These are phyloP conservation scores for Narthecium ossifragum DNA, from an alignment of 106 monocot genomes.

Conservation along the genomic window DNA sequence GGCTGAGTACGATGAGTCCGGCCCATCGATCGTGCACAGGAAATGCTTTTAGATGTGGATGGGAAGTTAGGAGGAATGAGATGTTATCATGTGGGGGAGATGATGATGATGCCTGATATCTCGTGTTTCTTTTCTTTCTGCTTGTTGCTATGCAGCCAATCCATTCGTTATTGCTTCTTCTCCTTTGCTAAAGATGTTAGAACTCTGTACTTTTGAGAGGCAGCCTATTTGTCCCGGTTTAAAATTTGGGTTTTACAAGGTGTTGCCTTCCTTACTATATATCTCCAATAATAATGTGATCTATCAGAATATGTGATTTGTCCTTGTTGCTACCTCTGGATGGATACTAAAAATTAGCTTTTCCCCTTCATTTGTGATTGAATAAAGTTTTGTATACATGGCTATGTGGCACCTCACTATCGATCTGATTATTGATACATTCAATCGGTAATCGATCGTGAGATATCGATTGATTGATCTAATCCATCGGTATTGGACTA, in stretches of 20 bases:
- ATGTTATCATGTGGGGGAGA: no score
- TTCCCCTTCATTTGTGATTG: no score
- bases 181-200: not conserved
- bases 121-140: not conserved
- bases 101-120: no score
- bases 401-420: no score
- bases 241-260: not conserved
- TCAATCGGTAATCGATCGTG: no score
- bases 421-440: no score
- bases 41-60: slow-evolving; percentile 13
- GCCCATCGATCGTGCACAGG: slow-evolving; percentile 22
- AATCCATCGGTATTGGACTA: no score
- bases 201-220: not conserved
- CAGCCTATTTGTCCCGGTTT: not conserved
- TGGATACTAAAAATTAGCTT: no score
- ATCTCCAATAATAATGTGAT: not conserved
- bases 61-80: not conserved
- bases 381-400: no score
- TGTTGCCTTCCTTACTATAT: not conserved
- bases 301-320: no score
- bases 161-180: not conserved
- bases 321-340: no score
- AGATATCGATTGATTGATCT: no score
- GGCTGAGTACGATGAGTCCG: slow-evolving; percentile 23
- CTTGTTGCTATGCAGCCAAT: slow-evolving; percentile 1